Conservation (phyloP, 495 filamentous ascomycete species). For the Corynascus novoguineensis region DNA sequence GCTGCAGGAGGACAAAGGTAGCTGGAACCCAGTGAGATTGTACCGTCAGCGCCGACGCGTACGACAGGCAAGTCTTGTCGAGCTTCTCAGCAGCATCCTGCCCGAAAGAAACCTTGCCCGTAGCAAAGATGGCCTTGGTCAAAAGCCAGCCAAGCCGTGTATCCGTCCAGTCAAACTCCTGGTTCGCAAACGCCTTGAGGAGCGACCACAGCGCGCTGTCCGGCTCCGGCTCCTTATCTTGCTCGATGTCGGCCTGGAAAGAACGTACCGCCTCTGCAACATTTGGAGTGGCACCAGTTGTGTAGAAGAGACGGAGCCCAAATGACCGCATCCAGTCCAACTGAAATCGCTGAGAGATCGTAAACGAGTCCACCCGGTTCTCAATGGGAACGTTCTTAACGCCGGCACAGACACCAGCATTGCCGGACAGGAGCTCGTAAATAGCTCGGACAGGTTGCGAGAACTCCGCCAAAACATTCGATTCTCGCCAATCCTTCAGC, state of each 20-base stretch:
- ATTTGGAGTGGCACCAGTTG: slow-evolving; percentile 44
- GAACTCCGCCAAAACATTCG: slow-evolving; percentile 77
- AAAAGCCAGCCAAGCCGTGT: slow-evolving; percentile 80
- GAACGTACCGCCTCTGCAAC: slow-evolving; percentile 64
- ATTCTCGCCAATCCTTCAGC: slow-evolving; percentile 75
- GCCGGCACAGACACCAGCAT: slow-evolving; percentile 73
- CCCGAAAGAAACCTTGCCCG: slow-evolving; percentile 37
- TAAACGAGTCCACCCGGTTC: slow-evolving; percentile 69
- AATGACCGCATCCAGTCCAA: slow-evolving; percentile 92
- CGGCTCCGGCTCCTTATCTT: slow-evolving; percentile 55
- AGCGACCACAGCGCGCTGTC: slow-evolving; percentile 83
- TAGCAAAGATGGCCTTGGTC: slow-evolving; percentile 49
- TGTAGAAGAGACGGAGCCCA: slow-evolving; percentile 85
- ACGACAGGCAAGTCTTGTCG: slow-evolving; percentile 63
- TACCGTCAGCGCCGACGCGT: slow-evolving; percentile 66
- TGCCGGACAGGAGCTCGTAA: slow-evolving; percentile 85
- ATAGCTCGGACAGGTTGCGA: slow-evolving; percentile 77
- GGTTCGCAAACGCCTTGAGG: slow-evolving; percentile 66
- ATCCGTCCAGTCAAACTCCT: slow-evolving; percentile 59
- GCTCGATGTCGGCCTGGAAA: slow-evolving; percentile 62
- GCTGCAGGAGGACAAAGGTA: slow-evolving; percentile 70
- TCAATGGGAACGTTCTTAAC: slow-evolving; percentile 63
- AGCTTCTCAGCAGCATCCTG: slow-evolving; percentile 46
- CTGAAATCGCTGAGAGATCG: slow-evolving; percentile 71
- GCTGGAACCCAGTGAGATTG: slow-evolving; percentile 61